Percentiles rank a stretch among this genome's conserved stretches.
These are phyloP conservation scores for Magnaporthales sp. DNA, from an alignment of 2,329 filamentous ascomycete genomes.

Conservation along the genomic window DNA sequence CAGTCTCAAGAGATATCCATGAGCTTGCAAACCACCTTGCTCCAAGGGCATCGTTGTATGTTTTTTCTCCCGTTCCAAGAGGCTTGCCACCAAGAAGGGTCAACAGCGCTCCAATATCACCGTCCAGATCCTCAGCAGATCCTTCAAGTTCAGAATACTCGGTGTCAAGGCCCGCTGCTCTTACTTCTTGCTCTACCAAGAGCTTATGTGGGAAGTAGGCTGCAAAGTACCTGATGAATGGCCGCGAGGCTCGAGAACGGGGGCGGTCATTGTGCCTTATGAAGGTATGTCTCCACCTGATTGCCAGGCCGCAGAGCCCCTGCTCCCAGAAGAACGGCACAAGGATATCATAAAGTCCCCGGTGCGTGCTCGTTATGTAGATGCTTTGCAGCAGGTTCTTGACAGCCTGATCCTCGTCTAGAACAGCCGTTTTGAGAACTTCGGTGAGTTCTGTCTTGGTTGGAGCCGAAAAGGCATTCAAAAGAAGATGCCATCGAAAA, in stretches of 20 bases:
- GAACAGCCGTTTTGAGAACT: slow-evolving; percentile 31
- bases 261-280: slow-evolving; percentile 33
- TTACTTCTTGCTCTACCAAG: slow-evolving; percentile 28
- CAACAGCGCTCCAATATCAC: not conserved
- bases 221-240: slow-evolving; percentile 38
- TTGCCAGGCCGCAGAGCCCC: slow-evolving; percentile 35
- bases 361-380: slow-evolving; percentile 34
- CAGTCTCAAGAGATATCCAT: slow-evolving; percentile 63
- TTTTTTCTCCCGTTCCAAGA: slow-evolving; percentile 31
- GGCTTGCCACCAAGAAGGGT: slow-evolving; percentile 29
- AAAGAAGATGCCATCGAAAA: slow-evolving; percentile 37
- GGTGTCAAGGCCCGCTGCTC: slow-evolving; percentile 10
- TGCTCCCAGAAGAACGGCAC: slow-evolving; percentile 40
- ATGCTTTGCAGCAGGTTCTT: slow-evolving; percentile 33
- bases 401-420: slow-evolving; percentile 24
- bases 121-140: not conserved
- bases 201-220: slow-evolving; percentile 34
- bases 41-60: slow-evolving; percentile 59
- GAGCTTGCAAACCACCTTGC: slow-evolving; percentile 71
- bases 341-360: slow-evolving; percentile 38
- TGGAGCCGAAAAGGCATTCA: slow-evolving; percentile 34
- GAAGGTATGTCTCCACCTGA: slow-evolving; percentile 37
- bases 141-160: not conserved
- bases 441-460: slow-evolving; percentile 29
- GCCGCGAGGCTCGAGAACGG: slow-evolving; percentile 26